These are phyloP conservation scores for Zasmidium citrigriseum DNA, from an alignment of 2,329 filamentous ascomycete genomes.

Conservation along the genomic window DNA sequence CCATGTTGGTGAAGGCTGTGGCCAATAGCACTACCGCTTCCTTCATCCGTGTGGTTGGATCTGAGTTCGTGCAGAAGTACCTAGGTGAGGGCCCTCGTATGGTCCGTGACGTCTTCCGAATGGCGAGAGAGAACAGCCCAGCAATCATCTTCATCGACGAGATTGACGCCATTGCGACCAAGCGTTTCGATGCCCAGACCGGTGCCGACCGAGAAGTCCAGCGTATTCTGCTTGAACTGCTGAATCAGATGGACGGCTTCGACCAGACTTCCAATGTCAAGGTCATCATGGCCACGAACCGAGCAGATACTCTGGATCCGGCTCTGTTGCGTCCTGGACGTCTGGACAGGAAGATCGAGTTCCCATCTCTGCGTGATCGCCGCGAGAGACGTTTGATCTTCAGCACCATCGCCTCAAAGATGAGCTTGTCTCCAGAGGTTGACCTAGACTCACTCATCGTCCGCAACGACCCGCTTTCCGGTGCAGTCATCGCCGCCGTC, in stretches of 20 bases:
- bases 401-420: slow-evolving; percentile 93
- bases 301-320: slow-evolving; percentile 94
- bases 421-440: slow-evolving; percentile 95
- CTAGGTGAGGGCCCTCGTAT: slow-evolving; percentile 96
- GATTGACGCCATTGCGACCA: slow-evolving; percentile 97
- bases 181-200: slow-evolving; percentile 98
- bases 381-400: slow-evolving; percentile 96
- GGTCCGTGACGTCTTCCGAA: slow-evolving; percentile 98
- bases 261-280: slow-evolving; percentile 99
- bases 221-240: slow-evolving; percentile 92
- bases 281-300: slow-evolving; percentile 99
- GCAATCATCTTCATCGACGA: slow-evolving; percentile 99
- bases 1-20: slow-evolving; percentile 96
- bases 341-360: slow-evolving; percentile 97
- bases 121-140: slow-evolving; percentile 97
- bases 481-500: slow-evolving; percentile 94
- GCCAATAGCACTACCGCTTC: slow-evolving; percentile 97
- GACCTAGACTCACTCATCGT: slow-evolving; percentile 96
- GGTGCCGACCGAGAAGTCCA: slow-evolving; percentile 97
- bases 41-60: slow-evolving; percentile 97
- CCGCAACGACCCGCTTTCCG: slow-evolving; percentile 91
- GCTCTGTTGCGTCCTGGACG: slow-evolving; percentile 91
- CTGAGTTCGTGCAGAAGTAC: slow-evolving; percentile 99
- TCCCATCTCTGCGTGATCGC: slow-evolving; percentile 90
- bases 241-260: slow-evolving; percentile 99